Percentiles rank a stretch among this genome's conserved stretches.
Evolutionary conservation across 2,329 filamentous ascomycete species (phyloP).

Genomic region (Aspergillus cejpii): DNA sequence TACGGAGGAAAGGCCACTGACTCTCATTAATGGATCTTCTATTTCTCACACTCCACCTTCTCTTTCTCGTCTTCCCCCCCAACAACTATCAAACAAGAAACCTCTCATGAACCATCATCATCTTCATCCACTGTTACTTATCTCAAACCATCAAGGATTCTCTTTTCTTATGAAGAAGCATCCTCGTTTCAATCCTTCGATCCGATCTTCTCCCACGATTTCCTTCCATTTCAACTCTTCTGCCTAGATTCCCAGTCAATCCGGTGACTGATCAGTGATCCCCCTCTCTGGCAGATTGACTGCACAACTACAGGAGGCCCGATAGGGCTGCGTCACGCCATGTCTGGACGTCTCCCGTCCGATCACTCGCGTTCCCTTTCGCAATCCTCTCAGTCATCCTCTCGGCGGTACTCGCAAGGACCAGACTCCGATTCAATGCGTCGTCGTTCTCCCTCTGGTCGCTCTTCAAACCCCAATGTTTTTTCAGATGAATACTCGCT

Average conservation of each 20-base stretch:
- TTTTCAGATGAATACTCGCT: slow-evolving; percentile 47
- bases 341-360: slow-evolving; percentile 36
- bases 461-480: slow-evolving; percentile 39
- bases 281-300: slow-evolving; percentile 24
- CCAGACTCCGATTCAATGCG: slow-evolving; percentile 25
- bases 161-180: too few relatives aligned
- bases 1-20: too few relatives aligned
- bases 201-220: too few relatives aligned
- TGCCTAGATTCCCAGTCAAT: slow-evolving; percentile 8
- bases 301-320: slow-evolving; percentile 29
- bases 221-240: slow-evolving; percentile 4
- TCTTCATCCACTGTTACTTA: too few relatives aligned
- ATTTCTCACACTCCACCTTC: too few relatives aligned
- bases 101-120: too few relatives aligned
- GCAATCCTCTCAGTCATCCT: slow-evolving; percentile 24
- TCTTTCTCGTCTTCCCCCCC: too few relatives aligned
- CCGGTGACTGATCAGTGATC: too few relatives aligned
- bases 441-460: slow-evolving; percentile 26
- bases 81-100: too few relatives aligned
- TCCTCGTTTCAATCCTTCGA: too few relatives aligned
- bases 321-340: slow-evolving; percentile 36
- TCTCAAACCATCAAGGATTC: too few relatives aligned
- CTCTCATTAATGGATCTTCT: too few relatives aligned
- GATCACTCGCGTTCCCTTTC: slow-evolving; percentile 33
- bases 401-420: slow-evolving; percentile 19